phyloP scores from a whole-genome alignment of 1,139 yeast genomes.

The Pichia norvegensis region DNA sequence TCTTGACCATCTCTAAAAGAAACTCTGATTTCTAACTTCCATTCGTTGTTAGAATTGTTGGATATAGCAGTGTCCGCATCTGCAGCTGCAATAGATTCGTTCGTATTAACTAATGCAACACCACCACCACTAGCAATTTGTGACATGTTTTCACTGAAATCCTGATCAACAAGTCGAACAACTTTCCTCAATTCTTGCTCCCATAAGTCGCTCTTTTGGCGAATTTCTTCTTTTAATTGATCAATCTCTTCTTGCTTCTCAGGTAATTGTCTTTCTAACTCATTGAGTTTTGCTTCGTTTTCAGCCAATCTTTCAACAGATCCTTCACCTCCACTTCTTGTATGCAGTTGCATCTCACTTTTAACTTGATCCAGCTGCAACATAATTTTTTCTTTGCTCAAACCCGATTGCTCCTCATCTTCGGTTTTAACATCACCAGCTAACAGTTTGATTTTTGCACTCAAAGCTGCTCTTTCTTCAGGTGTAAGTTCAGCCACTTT shows the following conservation, averaged over 20 bases:
- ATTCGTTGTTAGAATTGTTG: slow-evolving; percentile 42
- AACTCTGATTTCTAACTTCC: slow-evolving; percentile 81
- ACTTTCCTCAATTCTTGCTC: slow-evolving; percentile 49
- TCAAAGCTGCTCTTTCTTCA: slow-evolving; percentile 37
- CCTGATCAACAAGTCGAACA: slow-evolving; percentile 46
- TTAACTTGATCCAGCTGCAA: slow-evolving; percentile 31
- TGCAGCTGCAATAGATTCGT: slow-evolving; percentile 29
- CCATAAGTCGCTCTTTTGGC: slow-evolving; percentile 40
- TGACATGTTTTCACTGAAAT: slow-evolving; percentile 59
- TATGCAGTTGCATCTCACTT: slow-evolving; percentile 31
- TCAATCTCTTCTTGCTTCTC: slow-evolving; percentile 26
- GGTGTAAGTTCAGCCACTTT: slow-evolving; percentile 36
- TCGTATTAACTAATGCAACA: slow-evolving; percentile 47
- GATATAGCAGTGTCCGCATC: background rate
- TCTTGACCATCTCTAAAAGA: slow-evolving; percentile 74
- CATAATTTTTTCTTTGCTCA: background rate
- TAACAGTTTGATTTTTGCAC: slow-evolving; percentile 39
- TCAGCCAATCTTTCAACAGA: slow-evolving; percentile 33
- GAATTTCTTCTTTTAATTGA: slow-evolving; percentile 33
- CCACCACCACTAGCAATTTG: slow-evolving; percentile 82
- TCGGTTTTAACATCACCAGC: slow-evolving; percentile 19
- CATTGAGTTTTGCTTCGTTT: slow-evolving; percentile 28
- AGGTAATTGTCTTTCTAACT: slow-evolving; percentile 32
- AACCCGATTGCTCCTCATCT: background rate
- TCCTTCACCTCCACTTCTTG: slow-evolving; percentile 32